These are phyloP conservation scores for Borovskyia barvae DNA, from an alignment of 208 protist species.

Conservation along the genomic window DNA sequence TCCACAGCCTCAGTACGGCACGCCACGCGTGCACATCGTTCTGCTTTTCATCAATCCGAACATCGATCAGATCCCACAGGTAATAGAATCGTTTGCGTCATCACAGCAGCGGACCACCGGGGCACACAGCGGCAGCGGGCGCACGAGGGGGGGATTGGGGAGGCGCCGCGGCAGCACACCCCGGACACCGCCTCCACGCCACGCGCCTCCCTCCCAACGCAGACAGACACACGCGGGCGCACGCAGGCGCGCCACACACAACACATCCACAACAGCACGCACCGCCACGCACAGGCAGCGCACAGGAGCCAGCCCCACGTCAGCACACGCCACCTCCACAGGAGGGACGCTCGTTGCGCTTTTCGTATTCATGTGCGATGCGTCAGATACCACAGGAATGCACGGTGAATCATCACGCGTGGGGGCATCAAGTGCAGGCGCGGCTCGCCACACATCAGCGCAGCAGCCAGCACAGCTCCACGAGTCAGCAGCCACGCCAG, in stretches of 20 bases:
- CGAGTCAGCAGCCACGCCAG: too few species aligned
- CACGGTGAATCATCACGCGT: constrained; percentile 28
- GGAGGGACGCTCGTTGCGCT: constrained; percentile 46
- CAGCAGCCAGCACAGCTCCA: too few species aligned
- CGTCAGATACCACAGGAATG: constrained; percentile 85
- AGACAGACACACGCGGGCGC: neutral
- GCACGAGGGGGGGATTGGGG: neutral
- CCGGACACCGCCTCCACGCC: neutral
- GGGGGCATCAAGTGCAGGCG: too few species aligned
- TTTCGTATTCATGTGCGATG: constrained; percentile 32
- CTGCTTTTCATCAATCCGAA: constrained; percentile 13
- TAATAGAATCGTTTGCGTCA: constrained; percentile 36
- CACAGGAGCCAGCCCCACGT: neutral
- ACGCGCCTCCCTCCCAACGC: too few species aligned
- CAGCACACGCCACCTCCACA: constrained; percentile 15
- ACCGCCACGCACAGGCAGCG: neutral
- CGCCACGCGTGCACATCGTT: constrained; percentile 24
- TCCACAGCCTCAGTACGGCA: constrained; percentile 22
- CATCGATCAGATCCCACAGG: constrained; percentile 41
- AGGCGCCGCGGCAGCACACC: neutral
- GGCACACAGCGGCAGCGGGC: neutral
- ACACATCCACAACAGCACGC: neutral
- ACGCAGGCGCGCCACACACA: neutral
- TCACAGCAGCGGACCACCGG: constrained; percentile 3
- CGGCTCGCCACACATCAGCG: too few species aligned